phyloP scores from a whole-genome alignment of 495 filamentous ascomycete species.

The Aspergillus cristatus region DNA sequence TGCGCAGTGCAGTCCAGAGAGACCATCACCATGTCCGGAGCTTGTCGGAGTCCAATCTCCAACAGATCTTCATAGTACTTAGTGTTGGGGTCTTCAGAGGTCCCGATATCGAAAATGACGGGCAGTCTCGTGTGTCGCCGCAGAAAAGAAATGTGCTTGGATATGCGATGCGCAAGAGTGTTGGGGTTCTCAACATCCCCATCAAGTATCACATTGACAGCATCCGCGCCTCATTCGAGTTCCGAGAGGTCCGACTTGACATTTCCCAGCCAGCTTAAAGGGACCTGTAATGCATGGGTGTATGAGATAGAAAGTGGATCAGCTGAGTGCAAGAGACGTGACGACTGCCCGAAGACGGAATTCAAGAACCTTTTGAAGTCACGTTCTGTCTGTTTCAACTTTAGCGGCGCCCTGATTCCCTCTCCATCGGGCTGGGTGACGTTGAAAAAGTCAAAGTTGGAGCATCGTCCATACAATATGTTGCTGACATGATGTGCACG shows the following conservation, averaged over 20 bases:
- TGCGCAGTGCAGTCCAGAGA: too few species aligned
- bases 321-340: constrained; percentile 4
- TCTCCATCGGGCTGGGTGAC: constrained; percentile 17
- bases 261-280: constrained; percentile 41
- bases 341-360: constrained; percentile 18
- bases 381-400: constrained; percentile 33
- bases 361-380: constrained; percentile 17
- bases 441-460: constrained; percentile 68
- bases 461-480: constrained; percentile 43
- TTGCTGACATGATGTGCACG: constrained; percentile 37
- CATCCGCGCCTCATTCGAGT: constrained; percentile 53
- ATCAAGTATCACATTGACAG: constrained; percentile 50
- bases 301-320: constrained; percentile 17
- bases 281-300: constrained; percentile 49
- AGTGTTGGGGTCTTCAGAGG: neutral
- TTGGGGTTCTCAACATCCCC: neutral
- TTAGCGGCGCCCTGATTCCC: constrained; percentile 11
- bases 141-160: constrained; percentile 11
- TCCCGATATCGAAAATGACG: constrained; percentile 12
- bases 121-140: constrained; percentile 13
- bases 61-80: constrained; percentile 2
- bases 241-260: constrained; percentile 43
- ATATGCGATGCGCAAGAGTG: neutral
- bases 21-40: too few species aligned
- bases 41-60: constrained; percentile 10